These are phyloP conservation scores for Lactarius hengduanensis DNA, from an alignment of 768 basidiomycete genomes.

Conservation along the genomic window DNA sequence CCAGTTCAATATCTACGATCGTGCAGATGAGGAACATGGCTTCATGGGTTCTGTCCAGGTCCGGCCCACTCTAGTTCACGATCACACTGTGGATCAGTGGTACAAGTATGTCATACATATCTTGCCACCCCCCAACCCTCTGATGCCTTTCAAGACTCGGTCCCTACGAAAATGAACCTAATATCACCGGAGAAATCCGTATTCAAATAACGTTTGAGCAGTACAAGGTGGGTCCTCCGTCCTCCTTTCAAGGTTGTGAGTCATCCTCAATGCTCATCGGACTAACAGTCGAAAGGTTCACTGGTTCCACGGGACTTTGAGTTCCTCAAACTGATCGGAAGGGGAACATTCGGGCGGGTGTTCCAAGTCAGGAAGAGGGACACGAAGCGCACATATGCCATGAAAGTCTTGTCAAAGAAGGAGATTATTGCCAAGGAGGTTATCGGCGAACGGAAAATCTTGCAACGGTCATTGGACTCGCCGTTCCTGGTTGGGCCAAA, in stretches of 20 bases:
- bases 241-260: slow-evolving; percentile 11
- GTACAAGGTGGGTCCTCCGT: slow-evolving; percentile 62
- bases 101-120: slow-evolving; percentile 66
- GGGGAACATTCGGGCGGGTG: slow-evolving; percentile 96
- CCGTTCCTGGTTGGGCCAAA: slow-evolving; percentile 98
- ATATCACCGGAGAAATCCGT: slow-evolving; percentile 88
- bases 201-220: slow-evolving; percentile 94
- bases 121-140: slow-evolving; percentile 5
- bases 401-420: slow-evolving; percentile 99
- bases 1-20: slow-evolving; percentile 90
- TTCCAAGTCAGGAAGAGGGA: slow-evolving; percentile 99
- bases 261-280: slow-evolving; percentile 2
- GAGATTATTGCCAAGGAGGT: slow-evolving; percentile 99
- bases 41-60: slow-evolving; percentile 92
- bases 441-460: slow-evolving; percentile 98
- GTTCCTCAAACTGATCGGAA: slow-evolving; percentile 97
- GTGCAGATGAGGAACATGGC: slow-evolving; percentile 72
- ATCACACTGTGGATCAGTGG: slow-evolving; percentile 96
- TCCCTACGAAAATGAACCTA: slow-evolving; percentile 70
- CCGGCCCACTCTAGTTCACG: slow-evolving; percentile 87
- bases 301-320: slow-evolving; percentile 96
- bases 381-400: slow-evolving; percentile 98
- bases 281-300: slow-evolving; percentile 68
- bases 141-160: slow-evolving; percentile 49
- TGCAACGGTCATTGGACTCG: slow-evolving; percentile 87